Base-by-base conservation (phyloP, 2,329 filamentous ascomycete genomes). In the Graphilbum sp. region DNA sequence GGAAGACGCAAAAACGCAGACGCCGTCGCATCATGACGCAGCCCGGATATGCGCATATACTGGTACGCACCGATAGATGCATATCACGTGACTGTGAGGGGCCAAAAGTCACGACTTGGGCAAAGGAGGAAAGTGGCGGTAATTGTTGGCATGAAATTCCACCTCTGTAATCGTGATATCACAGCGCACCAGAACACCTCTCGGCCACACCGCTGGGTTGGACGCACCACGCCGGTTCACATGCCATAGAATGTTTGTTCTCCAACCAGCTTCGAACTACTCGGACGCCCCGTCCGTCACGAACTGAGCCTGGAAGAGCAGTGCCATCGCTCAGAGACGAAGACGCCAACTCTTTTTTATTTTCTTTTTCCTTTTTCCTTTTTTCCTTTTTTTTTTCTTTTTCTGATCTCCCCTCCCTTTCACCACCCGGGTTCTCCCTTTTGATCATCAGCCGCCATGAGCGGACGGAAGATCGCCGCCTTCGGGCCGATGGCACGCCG, bases 381-480 rank as follows among this genome's bases (percentile, higher is more conserved):
- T 34, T 9, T 13, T 34, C 20, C 4, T 4, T 23, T 21, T 13
- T 9, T 23, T 34, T 34, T 9, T 23, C 13, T 13, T 32, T 15
- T 19, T 20, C 9, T 18, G 17, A 32, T 10, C 15, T 9, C 18
- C 17, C 19, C 12, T 18, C 13, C 6, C n/a, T 15, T 7, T 15
- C 23, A 32, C n/a, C 23, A 24, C n/a, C n/a, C n/a, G n/a, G n/a
- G n/a, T n/a, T n/a, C n/a, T n/a, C n/a, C n/a, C n/a, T 20, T 30
- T 31, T n/a, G 13, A n/a, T 32, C 10, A 16, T 33, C 27, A 49
- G n/a, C n/a, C 58, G 61, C 53, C 51, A 79, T 80, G 75, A 79
- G 72, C 63, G 74, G 72, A 66, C 77, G 80, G 68, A 73, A 83
- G 51, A 66, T 87, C 60, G 77, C 80, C 61, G 68, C 81, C 49